Base-by-base conservation (phyloP, 768 basidiomycete genomes). In the Dendrothele bispora region DNA sequence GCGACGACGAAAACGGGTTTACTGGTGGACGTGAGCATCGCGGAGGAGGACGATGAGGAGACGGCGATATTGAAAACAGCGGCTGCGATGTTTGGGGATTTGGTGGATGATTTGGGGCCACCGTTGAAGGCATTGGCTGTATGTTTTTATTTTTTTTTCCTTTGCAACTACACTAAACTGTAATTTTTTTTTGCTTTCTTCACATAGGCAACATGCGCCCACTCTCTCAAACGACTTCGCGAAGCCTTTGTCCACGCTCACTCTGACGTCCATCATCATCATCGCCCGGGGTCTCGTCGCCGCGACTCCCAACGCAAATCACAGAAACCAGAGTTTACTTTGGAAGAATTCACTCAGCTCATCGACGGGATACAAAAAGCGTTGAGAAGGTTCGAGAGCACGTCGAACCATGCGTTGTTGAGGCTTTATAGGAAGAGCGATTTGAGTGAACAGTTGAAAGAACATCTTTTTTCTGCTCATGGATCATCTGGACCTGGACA, bases 341-440 rank as follows among this genome's bases (percentile, higher is more conserved):
- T 77, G 21, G 72, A 82, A 41, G 86, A 89, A 50, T 90, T 90
- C 50, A 63, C 75, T 12, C 73, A 80, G 28, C 72, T 91, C 3
- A 75, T 82, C 3, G 81, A 84, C 17, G 74, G 69, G 4, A 85
- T 92, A 17, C 82, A 88, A 50, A 74, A 75, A 4, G 87, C 88
- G 0, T 66, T 92, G 26, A 75, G 77, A 38, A 75, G 79, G 14
- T 92, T 93, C 59, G 90, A 91, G 56, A 83, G 80, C 55, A 91
- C 87, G 0, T 91, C 89, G 0, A 92, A 93, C 49, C 80, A 88
- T 50, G 91, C 92, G 0, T 78, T 95, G 15, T 62, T 93, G 56
- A 78, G 90, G 42, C 59, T 91, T 14, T 94, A 93, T 57, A 69
- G 79, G 50, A 75, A 72, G 48, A 79, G 73, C 46, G 73, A 79